A percentile compares a stretch with the other conserved stretches of the same genome.
Evolutionary conservation across 1,139 yeast species (phyloP).

Genomic region (Yamadazyma kanchanaburiensis): DNA sequence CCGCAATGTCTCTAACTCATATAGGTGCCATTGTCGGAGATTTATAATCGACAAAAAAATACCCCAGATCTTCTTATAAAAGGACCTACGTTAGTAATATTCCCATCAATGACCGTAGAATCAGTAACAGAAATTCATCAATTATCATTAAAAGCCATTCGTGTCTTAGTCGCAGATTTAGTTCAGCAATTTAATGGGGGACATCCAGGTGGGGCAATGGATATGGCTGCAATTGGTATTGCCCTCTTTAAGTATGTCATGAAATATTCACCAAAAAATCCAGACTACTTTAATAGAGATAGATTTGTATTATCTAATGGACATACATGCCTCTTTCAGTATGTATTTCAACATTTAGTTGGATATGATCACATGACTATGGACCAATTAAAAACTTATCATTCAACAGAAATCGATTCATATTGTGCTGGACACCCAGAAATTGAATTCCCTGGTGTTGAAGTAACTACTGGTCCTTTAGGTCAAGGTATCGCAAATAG

Average conservation of each 20-base stretch:
- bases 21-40: too few relatives aligned
- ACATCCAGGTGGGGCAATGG: constrained; percentile 36
- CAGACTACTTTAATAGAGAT: constrained; percentile 29
- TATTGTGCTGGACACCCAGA: constrained; percentile 37
- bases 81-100: too few relatives aligned
- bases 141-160: constrained; percentile 13
- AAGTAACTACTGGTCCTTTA: constrained; percentile 36
- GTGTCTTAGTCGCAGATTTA: constrained; percentile 22
- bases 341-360: constrained; percentile 24
- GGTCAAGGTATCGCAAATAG: constrained; percentile 38
- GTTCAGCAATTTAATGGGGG: constrained; percentile 35
- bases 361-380: constrained; percentile 28
- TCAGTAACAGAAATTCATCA: constrained; percentile 7
- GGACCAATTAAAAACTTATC: constrained; percentile 27
- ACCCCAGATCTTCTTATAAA: too few relatives aligned
- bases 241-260: constrained; percentile 32
- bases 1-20: too few relatives aligned
- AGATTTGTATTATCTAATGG: constrained; percentile 35
- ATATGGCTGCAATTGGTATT: constrained; percentile 36
- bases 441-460: constrained; percentile 31
- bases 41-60: too few relatives aligned
- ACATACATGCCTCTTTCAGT: constrained; percentile 29
- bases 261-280: constrained; percentile 24
- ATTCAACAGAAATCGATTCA: constrained; percentile 16
- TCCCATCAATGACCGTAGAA: constrained; percentile 6